These are phyloP conservation scores for Thielaviopsis populi DNA, from an alignment of 2,329 filamentous ascomycete species.

Conservation along the genomic window DNA sequence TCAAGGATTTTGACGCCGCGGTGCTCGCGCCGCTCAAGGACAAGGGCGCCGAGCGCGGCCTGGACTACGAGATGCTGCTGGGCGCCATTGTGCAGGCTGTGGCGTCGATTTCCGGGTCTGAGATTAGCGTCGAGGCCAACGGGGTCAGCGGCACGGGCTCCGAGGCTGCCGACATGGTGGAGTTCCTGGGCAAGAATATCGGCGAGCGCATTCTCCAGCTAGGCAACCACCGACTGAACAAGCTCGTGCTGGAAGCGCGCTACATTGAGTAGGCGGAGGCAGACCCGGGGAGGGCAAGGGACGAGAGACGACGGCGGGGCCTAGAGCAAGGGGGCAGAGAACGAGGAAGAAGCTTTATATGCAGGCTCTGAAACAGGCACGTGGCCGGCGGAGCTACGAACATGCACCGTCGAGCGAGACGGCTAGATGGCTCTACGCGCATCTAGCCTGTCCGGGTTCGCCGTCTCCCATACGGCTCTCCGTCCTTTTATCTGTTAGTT, in stretches of 20 bases:
- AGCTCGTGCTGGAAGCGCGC: slow-evolving; percentile 39
- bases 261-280: slow-evolving; percentile 28
- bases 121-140: slow-evolving; percentile 18
- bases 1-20: slow-evolving; percentile 37
- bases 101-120: slow-evolving; percentile 28
- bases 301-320: too few relatives aligned
- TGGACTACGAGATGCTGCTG: slow-evolving; percentile 42
- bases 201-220: slow-evolving; percentile 34
- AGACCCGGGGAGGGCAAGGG: not conserved
- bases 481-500: too few relatives aligned
- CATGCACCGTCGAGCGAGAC: too few relatives aligned
- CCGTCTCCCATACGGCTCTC: not conserved
- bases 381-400: not conserved
- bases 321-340: not conserved
- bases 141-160: slow-evolving; percentile 17
- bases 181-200: slow-evolving; percentile 41
- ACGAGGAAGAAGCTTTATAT: not conserved
- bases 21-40: slow-evolving; percentile 41
- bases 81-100: slow-evolving; percentile 42
- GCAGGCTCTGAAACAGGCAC: not conserved
- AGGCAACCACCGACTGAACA: slow-evolving; percentile 34
- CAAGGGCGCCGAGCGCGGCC: slow-evolving; percentile 30
- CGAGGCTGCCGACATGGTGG: slow-evolving; percentile 33
- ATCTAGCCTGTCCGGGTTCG: not conserved
- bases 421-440: not conserved